Conservation (phyloP, 2,329 filamentous ascomycete species). For the Gremmenia infestans region DNA sequence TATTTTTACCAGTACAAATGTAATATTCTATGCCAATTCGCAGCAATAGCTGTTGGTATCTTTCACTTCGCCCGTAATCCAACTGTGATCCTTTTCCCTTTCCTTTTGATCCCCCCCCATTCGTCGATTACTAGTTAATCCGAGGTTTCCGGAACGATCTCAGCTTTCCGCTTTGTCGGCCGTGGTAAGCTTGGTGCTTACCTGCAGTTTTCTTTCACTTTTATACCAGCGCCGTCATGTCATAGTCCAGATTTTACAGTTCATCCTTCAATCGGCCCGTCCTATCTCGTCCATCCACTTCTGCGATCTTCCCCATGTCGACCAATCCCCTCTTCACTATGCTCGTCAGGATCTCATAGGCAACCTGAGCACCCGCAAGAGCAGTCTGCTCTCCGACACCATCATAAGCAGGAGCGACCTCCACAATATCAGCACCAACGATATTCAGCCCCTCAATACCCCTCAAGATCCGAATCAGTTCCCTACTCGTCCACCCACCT, state of each 20-base stretch:
- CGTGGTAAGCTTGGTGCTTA: neutral
- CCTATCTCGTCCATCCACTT: slow-evolving; percentile 18
- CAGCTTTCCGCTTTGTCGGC: neutral
- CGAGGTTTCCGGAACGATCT: too few species aligned
- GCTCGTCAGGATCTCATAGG: slow-evolving; percentile 77
- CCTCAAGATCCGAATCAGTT: slow-evolving; percentile 77
- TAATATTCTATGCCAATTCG: too few species aligned
- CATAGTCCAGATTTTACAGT: slow-evolving; percentile 11
- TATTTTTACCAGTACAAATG: too few species aligned
- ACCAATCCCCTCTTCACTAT: slow-evolving; percentile 57
- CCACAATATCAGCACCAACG: slow-evolving; percentile 85
- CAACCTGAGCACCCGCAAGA: slow-evolving; percentile 76
- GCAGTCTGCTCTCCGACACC: slow-evolving; percentile 74
- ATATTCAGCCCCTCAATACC: slow-evolving; percentile 80
- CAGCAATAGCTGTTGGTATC: too few species aligned
- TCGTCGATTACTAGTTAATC: too few species aligned
- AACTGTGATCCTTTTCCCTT: too few species aligned
- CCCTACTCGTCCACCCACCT: slow-evolving; percentile 85
- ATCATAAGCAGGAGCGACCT: slow-evolving; percentile 84
- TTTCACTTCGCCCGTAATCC: too few species aligned
- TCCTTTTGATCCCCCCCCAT: too few species aligned
- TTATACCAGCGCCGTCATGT: too few species aligned
- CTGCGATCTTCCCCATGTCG: slow-evolving; percentile 28
- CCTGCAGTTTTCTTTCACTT: neutral
- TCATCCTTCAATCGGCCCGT: slow-evolving; percentile 22